Base-by-base conservation (phyloP, 352 stramenopile genomes). In the Globisporangium uncinulatum region DNA sequence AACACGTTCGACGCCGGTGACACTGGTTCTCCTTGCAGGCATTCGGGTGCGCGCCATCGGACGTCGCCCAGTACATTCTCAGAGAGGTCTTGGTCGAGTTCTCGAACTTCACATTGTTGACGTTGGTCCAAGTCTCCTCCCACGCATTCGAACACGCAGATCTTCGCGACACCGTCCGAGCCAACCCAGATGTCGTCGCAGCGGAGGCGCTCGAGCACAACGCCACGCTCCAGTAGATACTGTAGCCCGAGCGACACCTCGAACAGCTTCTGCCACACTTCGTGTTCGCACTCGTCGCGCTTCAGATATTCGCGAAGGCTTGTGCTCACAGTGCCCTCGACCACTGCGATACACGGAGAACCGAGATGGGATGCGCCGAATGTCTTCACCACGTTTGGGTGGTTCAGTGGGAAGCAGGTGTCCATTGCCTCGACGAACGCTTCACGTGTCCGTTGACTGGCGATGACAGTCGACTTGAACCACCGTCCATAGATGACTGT, bases 351-450 rank as follows among this genome's bases (percentile, higher is more conserved):
- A n/a, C 54, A 56, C 10, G 24, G 34, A 9, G 19, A 15, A 0
- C 42, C 47, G 4, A 69, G 42, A 7, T 69, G 54, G 14, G 53
- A 66, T 2, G 54, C 63, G 9, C 63, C 63, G 21, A 59, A 65
- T 4, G 66, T 34, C 10, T 46, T 44, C 1, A 54, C 44, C 24
- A 70, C 47, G 21, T 71, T 57, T 4, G 64, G 64, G 51, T 65
- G 60, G 4, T 54, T 61, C 31, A 70, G 31, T 66, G 83, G 41
- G 94, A 76, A 46, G 13, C 37, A 56, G 7, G 3, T 24, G 9
- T 34, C 14, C 14, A 48, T 20, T 6, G 8, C 11, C 15, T 34
- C 37, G 19, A 37, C 21, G 24, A 56, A 56, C 51, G 42, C 42
- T 10, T 13, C n/a, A 17, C 42, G 42, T 17, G 20, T n/a, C 6